These are phyloP conservation scores for Solanum microdontum DNA, from an alignment of 257 asterid species.

Conservation along the genomic window DNA sequence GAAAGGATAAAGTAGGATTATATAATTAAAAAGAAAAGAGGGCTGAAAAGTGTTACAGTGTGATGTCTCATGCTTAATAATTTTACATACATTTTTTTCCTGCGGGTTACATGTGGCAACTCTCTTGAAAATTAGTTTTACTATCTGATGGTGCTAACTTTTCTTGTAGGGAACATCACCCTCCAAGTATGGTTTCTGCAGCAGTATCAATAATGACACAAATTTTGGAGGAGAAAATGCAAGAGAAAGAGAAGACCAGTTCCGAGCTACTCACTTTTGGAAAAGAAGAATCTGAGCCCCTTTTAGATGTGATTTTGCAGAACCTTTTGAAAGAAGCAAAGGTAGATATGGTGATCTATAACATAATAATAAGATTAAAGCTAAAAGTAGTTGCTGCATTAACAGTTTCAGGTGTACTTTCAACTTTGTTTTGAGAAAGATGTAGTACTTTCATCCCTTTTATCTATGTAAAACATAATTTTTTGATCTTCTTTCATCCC, in stretches of 20 bases:
- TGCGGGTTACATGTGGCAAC: neutral
- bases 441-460: neutral
- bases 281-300: conserved; percentile 36
- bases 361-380: neutral
- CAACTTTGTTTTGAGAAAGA: neutral
- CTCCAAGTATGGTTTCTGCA: conserved; percentile 47
- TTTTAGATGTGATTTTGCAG: conserved; percentile 60
- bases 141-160: conserved; percentile 1
- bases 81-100: neutral
- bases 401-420: neutral
- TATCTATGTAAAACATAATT: neutral
- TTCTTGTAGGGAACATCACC: conserved; percentile 59
- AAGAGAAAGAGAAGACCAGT: conserved; percentile 15
- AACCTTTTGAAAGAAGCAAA: conserved; percentile 54
- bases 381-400: neutral
- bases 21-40: neutral
- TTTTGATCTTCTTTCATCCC: neutral
- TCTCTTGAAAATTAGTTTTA: neutral
- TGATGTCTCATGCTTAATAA: neutral
- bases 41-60: neutral
- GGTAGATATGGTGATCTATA: conserved; percentile 23
- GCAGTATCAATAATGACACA: conserved; percentile 51
- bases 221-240: conserved; percentile 38
- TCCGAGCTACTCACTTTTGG: conserved; percentile 24
- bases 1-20: neutral